phyloP scores from a whole-genome alignment of 2,329 filamentous ascomycete genomes.

The Aspergillus novoparasiticus region DNA sequence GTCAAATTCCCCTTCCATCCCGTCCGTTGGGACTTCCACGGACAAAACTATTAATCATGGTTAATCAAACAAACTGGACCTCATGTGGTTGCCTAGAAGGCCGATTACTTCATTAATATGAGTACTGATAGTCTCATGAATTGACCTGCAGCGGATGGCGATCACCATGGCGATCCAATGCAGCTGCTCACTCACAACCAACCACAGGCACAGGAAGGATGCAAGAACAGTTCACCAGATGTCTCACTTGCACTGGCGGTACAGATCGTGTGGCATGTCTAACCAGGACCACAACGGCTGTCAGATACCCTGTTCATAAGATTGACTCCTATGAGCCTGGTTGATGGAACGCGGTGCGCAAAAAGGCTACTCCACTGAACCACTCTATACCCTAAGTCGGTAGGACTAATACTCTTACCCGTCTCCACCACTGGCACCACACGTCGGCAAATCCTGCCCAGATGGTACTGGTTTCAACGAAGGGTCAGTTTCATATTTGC shows the following conservation, averaged over 20 bases:
- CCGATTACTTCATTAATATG: neutral
- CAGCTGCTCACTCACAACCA: neutral
- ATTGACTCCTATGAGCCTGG: neutral
- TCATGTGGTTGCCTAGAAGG: neutral
- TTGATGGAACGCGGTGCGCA: neutral
- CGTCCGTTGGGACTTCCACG: neutral
- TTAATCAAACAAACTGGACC: neutral
- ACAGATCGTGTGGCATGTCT: neutral
- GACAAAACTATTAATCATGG: neutral
- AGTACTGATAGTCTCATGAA: neutral
- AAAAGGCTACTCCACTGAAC: neutral
- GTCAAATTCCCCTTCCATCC: neutral
- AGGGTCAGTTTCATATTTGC: conserved; percentile 28
- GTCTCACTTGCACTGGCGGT: neutral
- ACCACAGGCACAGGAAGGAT: neutral
- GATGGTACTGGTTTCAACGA: conserved; percentile 8
- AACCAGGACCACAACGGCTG: conserved; percentile 2
- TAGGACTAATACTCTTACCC: conserved; percentile 12
- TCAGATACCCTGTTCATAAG: conserved; percentile 1
- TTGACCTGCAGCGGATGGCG: neutral
- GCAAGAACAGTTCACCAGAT: neutral
- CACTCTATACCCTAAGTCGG: neutral
- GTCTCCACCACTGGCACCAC: conserved; percentile 20
- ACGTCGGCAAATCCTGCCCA: conserved; percentile 23
- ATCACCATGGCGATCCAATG: neutral